Conservation (phyloP, 345 rosid species). For the Eucalyptus cladocalyx region DNA sequence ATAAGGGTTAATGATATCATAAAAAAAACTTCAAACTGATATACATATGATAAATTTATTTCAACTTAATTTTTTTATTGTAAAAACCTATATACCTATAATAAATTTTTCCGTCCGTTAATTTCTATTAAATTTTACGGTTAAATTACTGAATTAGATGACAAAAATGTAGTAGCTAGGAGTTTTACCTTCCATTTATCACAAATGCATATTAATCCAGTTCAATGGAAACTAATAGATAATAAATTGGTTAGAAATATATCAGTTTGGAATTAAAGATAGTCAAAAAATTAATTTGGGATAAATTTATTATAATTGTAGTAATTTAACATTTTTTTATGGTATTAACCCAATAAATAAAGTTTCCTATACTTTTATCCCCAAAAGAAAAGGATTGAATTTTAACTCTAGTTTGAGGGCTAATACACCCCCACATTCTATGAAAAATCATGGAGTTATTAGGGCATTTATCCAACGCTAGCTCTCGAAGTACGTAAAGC, state of each 20-base stretch:
- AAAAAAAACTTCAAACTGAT: rapidly evolving
- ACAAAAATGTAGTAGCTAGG: rapidly evolving
- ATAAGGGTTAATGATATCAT: background rate
- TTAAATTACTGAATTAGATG: rapidly evolving
- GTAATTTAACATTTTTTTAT: no score
- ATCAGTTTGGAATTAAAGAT: no score
- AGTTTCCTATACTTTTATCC: background rate
- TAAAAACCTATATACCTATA: rapidly evolving
- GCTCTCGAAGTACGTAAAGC: background rate
- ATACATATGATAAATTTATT: rapidly evolving
- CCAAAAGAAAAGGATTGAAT: background rate
- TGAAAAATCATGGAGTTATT: background rate
- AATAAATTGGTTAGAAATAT: no score
- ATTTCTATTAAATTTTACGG: no score
- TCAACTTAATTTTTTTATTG: rapidly evolving
- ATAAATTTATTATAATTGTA: no score
- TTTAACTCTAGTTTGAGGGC: background rate
- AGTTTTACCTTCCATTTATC: no score
- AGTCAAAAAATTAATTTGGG: no score
- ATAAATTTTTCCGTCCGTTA: rapidly evolving
- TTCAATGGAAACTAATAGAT: no score
- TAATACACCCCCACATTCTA: no score
- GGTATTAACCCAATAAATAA: no score
- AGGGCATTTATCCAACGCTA: background rate
- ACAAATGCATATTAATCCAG: no score